Conservation (phyloP, 2,329 filamentous ascomycete species). For the Sporothrix schenckii region DNA sequence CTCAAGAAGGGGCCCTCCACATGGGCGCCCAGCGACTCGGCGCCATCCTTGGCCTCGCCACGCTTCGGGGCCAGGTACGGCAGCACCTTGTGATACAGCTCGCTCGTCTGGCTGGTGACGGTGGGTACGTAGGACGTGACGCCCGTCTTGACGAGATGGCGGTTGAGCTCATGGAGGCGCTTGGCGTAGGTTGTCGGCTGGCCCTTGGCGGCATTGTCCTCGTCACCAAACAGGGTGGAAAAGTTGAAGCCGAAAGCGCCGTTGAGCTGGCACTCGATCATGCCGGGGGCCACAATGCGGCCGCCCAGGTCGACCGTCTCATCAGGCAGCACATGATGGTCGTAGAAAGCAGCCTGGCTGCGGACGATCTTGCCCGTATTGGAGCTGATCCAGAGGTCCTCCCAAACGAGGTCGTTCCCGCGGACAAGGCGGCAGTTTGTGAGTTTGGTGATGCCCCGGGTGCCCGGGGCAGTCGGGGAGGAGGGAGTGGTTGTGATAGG, state of each 20-base stretch:
- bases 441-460: constrained; percentile 75
- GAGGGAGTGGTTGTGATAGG: constrained; percentile 51
- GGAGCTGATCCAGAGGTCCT: constrained; percentile 89
- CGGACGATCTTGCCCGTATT: constrained; percentile 78
- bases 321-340: constrained; percentile 69
- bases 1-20: constrained; percentile 89
- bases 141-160: constrained; percentile 71
- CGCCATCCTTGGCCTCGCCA: constrained; percentile 63
- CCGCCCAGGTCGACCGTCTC: constrained; percentile 76
- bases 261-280: constrained; percentile 92
- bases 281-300: constrained; percentile 79
- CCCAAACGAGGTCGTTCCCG: constrained; percentile 66
- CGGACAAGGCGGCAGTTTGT: constrained; percentile 82
- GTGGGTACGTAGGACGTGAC: constrained; percentile 89
- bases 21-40: constrained; percentile 83
- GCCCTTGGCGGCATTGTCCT: constrained; percentile 6
- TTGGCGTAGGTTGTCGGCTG: constrained; percentile 64
- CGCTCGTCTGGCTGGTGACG: constrained; percentile 75
- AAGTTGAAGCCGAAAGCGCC: constrained; percentile 94
- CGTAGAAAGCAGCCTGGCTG: constrained; percentile 69
- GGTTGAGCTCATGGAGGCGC: constrained; percentile 72
- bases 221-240: constrained; percentile 70
- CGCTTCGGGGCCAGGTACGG: constrained; percentile 77
- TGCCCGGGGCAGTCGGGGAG: constrained; percentile 44
- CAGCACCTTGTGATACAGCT: constrained; percentile 79